A percentile compares a stretch with the other conserved stretches of the same genome.
These are phyloP conservation scores for Eragrostis curvula DNA, from an alignment of 176 grass and related monocot genomes.

Conservation along the genomic window DNA sequence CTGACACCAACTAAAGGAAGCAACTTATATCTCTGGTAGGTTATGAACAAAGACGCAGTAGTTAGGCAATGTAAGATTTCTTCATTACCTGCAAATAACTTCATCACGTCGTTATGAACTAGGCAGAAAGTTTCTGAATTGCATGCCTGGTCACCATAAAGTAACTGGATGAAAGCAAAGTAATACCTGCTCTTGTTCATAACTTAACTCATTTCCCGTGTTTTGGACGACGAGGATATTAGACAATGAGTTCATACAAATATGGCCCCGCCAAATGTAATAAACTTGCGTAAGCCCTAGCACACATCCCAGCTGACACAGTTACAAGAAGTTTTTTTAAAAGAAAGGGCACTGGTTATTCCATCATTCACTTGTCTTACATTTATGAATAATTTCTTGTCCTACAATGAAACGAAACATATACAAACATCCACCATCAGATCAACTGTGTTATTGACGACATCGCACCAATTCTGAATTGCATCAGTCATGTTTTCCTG, in stretches of 20 bases:
- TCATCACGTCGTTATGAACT: not conserved
- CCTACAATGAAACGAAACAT: not conserved
- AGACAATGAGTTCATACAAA: slow-evolving; percentile 7
- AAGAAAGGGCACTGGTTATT: not conserved
- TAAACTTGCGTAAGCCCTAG: no score
- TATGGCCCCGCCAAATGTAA: not conserved
- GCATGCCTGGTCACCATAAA: slow-evolving; percentile 23
- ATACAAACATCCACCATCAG: not conserved
- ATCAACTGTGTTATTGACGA: not conserved
- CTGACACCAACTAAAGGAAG: slow-evolving; percentile 25
- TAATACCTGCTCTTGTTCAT: not conserved
- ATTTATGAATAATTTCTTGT: slow-evolving; percentile 10
- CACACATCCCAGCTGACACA: not conserved
- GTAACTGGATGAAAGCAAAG: slow-evolving; percentile 31
- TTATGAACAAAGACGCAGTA: slow-evolving; percentile 22
- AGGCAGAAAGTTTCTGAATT: slow-evolving; percentile 16
- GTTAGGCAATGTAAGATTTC: slow-evolving; percentile 29
- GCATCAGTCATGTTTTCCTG: not conserved
- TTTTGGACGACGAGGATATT: not conserved
- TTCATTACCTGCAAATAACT: slow-evolving; percentile 29
- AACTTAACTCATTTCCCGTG: not conserved
- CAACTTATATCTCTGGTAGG: not conserved
- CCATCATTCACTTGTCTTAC: not conserved
- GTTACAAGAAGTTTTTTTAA: not conserved
- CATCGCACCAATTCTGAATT: not conserved